Evolutionary conservation across 805 yeast species (phyloP).

Genomic region (Hanseniaspora valbyensis): DNA sequence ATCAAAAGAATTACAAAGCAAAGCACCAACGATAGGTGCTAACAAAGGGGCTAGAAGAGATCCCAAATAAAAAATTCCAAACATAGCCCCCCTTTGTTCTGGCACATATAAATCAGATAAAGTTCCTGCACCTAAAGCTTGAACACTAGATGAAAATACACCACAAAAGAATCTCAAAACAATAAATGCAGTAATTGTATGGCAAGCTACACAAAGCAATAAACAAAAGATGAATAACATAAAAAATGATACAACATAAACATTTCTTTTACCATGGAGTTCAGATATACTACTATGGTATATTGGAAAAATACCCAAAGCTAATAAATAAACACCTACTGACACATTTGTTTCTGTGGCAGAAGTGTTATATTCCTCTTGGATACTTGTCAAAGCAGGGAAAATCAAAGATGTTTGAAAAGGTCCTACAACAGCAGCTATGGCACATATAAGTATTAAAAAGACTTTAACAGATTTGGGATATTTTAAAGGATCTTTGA

Average conservation of each 20-base stretch:
- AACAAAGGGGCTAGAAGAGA: slow-evolving; percentile 69
- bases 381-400: slow-evolving; percentile 62
- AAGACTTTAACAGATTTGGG: slow-evolving; percentile 39
- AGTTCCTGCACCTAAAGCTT: slow-evolving; percentile 84
- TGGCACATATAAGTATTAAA: slow-evolving; percentile 56
- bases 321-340: slow-evolving; percentile 64
- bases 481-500: slow-evolving; percentile 57
- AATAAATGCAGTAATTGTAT: slow-evolving; percentile 50
- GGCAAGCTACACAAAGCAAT: slow-evolving; percentile 54
- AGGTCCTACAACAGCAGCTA: slow-evolving; percentile 72
- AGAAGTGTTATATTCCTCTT: slow-evolving; percentile 43
- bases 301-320: slow-evolving; percentile 69
- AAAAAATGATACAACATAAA: slow-evolving; percentile 57
- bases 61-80: slow-evolving; percentile 74
- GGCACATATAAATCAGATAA: slow-evolving; percentile 60
- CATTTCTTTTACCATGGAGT: slow-evolving; percentile 58
- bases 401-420: slow-evolving; percentile 79
- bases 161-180: slow-evolving; percentile 63
- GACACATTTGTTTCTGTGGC: slow-evolving; percentile 58
- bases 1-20: slow-evolving; percentile 57
- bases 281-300: slow-evolving; percentile 87
- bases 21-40: slow-evolving; percentile 74
- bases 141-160: slow-evolving; percentile 76
- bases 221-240: slow-evolving; percentile 55
- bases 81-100: slow-evolving; percentile 61